Evolutionary conservation across 164 flowering plant genomes (phyloP).

Genomic region (Dillenia turbinata): DNA sequence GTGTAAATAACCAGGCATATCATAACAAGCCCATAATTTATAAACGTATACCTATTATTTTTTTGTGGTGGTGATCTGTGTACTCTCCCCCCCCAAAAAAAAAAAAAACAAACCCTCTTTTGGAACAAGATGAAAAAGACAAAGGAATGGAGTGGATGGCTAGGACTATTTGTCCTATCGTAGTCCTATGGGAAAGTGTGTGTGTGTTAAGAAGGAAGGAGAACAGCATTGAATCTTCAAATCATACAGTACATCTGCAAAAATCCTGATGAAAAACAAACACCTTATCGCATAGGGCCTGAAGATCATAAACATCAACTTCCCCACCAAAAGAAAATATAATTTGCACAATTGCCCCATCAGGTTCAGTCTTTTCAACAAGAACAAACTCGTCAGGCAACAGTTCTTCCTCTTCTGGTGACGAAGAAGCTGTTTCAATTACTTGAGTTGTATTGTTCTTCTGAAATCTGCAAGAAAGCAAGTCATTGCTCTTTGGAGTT

Average conservation of each 20-base stretch:
- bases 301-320: conserved; percentile 78
- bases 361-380: conserved; percentile 57
- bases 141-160: too few relatives aligned
- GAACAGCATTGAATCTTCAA: too few relatives aligned
- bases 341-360: conserved; percentile 75
- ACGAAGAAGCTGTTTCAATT: conserved; percentile 53
- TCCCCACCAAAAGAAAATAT: conserved; percentile 87
- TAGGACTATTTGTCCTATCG: too few relatives aligned
- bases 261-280: not conserved
- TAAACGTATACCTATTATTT: too few relatives aligned
- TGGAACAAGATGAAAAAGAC: too few relatives aligned
- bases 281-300: conserved; percentile 90
- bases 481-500: not conserved
- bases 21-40: not conserved
- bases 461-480: conserved; percentile 42
- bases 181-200: too few relatives aligned
- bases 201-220: too few relatives aligned
- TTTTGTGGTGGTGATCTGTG: too few relatives aligned
- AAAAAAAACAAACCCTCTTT: too few relatives aligned
- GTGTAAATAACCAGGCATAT: not conserved
- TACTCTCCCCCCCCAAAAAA: too few relatives aligned
- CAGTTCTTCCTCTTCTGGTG: conserved; percentile 61
- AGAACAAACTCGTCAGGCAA: conserved; percentile 78
- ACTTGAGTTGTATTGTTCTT: conserved; percentile 62
- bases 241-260: not conserved